Percentiles rank a stretch among this genome's conserved stretches.
Evolutionary conservation across 495 filamentous ascomycete genomes (phyloP).

Genomic region (Lasiosphaeriaceae sp.): DNA sequence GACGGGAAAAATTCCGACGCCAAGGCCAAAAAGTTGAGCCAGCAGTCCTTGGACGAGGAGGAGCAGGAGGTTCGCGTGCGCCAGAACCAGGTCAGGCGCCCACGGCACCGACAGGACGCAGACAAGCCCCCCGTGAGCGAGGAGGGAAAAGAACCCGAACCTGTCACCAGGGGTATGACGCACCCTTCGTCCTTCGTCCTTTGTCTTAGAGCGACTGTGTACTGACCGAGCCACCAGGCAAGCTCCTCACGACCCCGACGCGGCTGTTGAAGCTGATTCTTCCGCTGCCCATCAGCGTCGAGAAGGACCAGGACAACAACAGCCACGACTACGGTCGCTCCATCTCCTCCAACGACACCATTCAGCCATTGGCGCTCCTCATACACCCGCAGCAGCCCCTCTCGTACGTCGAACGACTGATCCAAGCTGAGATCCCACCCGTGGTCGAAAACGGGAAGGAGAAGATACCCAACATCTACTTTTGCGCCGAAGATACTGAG

Average conservation of each 20-base stretch:
- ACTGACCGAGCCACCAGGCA: constrained; percentile 50
- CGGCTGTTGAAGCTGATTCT: constrained; percentile 85
- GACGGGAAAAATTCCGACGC: constrained; percentile 21
- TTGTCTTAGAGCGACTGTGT: background rate
- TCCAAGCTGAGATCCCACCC: constrained; percentile 81
- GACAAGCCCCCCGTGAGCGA: constrained; percentile 53
- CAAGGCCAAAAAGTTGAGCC: constrained; percentile 31
- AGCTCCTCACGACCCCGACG: constrained; percentile 85
- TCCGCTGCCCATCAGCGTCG: constrained; percentile 62
- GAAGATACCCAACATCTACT: constrained; percentile 70
- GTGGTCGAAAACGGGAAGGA: constrained; percentile 58
- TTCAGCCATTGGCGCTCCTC: constrained; percentile 82
- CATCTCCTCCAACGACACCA: constrained; percentile 50
- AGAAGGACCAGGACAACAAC: constrained; percentile 50
- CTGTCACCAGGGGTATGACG: constrained; percentile 60
- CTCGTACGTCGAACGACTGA: constrained; percentile 85
- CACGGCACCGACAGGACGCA: constrained; percentile 68
- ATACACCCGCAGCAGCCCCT: constrained; percentile 91
- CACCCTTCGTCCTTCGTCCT: no score
- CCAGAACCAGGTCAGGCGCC: constrained; percentile 39
- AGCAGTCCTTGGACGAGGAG: constrained; percentile 35
- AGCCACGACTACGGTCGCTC: constrained; percentile 34
- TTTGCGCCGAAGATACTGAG: constrained; percentile 72
- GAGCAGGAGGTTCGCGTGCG: constrained; percentile 34
- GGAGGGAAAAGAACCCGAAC: constrained; percentile 31